phyloP scores from a whole-genome alignment of 2,329 filamentous ascomycete genomes.

The Colletotrichum australisinense region DNA sequence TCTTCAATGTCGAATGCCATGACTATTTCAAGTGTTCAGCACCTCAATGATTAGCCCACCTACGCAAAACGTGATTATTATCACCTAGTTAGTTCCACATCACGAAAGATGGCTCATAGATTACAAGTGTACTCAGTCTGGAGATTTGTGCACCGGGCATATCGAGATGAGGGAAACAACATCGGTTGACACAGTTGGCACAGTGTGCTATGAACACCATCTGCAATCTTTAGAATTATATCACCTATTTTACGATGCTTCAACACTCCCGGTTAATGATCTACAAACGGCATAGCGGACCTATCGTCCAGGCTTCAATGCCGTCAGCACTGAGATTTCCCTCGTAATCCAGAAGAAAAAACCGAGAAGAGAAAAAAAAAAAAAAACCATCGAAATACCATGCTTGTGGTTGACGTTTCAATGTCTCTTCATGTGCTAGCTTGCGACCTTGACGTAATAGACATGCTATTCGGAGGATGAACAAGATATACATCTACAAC shows the following conservation, averaged over 20 bases:
- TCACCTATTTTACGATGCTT: not conserved
- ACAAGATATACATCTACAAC: not conserved
- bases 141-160: too few species aligned
- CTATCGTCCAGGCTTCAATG: not conserved
- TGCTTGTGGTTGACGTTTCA: too few species aligned
- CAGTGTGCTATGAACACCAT: not conserved
- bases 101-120: too few species aligned
- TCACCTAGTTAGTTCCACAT: too few species aligned
- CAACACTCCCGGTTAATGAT: not conserved
- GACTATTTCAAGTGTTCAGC: too few species aligned
- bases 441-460: slow-evolving; percentile 27
- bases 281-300: not conserved
- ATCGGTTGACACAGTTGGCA: not conserved
- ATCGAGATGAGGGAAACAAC: too few species aligned
- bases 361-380: too few species aligned
- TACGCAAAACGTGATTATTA: too few species aligned
- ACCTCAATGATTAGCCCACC: too few species aligned
- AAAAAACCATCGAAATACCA: not conserved
- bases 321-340: not conserved
- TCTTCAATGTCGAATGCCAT: too few species aligned
- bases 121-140: too few species aligned
- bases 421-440: not conserved
- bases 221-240: not conserved
- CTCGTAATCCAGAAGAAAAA: too few species aligned
- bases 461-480: not conserved